Evolutionary conservation across 2,329 filamentous ascomycete species (phyloP).

Genomic region (Pestalotiopsis sp.): DNA sequence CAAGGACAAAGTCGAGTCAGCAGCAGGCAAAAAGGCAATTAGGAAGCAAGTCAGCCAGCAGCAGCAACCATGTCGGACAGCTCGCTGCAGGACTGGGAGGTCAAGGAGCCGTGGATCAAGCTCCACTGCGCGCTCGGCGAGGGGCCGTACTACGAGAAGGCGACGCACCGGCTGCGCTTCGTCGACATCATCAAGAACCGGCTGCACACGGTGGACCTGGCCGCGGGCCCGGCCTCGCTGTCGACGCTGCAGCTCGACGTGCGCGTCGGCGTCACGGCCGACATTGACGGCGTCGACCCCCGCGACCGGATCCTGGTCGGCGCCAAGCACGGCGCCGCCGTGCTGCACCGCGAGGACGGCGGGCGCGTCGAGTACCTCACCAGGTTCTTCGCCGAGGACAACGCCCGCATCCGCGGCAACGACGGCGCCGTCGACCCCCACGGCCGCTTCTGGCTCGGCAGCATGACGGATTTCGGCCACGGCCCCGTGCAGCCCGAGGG

Average conservation of each 20-base stretch:
- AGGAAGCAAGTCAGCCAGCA: slow-evolving; percentile 43
- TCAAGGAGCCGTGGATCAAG: slow-evolving; percentile 59
- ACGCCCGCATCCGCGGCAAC: slow-evolving; percentile 68
- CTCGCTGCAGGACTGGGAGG: slow-evolving; percentile 50
- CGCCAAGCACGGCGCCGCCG: slow-evolving; percentile 80
- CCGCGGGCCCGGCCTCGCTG: slow-evolving; percentile 63
- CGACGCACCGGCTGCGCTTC: slow-evolving; percentile 69
- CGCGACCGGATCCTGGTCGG: slow-evolving; percentile 72
- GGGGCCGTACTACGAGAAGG: slow-evolving; percentile 72
- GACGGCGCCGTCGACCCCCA: slow-evolving; percentile 81
- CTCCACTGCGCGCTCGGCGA: slow-evolving; percentile 71
- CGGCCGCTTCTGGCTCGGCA: slow-evolving; percentile 83
- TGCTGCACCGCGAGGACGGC: slow-evolving; percentile 61
- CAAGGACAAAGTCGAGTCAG: slow-evolving; percentile 12
- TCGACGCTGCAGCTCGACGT: slow-evolving; percentile 61
- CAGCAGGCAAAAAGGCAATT: slow-evolving; percentile 36
- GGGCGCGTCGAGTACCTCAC: slow-evolving; percentile 55
- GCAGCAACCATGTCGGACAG: slow-evolving; percentile 9
- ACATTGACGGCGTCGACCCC: slow-evolving; percentile 70
- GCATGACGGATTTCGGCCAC: slow-evolving; percentile 75
- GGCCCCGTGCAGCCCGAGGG: slow-evolving; percentile 64
- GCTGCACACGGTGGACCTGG: slow-evolving; percentile 71
- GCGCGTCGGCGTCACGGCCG: slow-evolving; percentile 70
- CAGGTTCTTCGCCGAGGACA: slow-evolving; percentile 44
- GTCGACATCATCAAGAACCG: slow-evolving; percentile 82